phyloP scores from a whole-genome alignment of 768 basidiomycete species.

The Tulasnella sp. region DNA sequence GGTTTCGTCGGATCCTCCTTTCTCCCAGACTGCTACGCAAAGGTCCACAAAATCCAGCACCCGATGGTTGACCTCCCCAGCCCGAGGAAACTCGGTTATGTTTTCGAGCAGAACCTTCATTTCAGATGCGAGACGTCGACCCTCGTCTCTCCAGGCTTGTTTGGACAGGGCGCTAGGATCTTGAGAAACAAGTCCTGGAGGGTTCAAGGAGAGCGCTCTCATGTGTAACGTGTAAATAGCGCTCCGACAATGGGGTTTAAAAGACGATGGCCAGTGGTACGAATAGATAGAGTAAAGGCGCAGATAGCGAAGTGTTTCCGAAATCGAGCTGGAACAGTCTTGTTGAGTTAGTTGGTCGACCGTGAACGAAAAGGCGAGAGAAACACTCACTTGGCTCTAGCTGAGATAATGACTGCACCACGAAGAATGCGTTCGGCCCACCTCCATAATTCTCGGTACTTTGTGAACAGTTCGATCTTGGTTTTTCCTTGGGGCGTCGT shows the following conservation, averaged over 20 bases:
- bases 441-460: constrained; percentile 73
- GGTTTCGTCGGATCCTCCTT: constrained; percentile 48
- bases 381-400: constrained; percentile 21
- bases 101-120: constrained; percentile 56
- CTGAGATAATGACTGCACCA: constrained; percentile 58
- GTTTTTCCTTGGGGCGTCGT: constrained; percentile 18
- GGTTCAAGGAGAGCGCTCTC: constrained; percentile 47
- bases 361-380: neutral
- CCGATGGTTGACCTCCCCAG: constrained; percentile 63
- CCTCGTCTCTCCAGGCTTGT: constrained; percentile 49
- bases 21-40: constrained; percentile 73
- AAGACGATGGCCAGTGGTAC: constrained; percentile 64
- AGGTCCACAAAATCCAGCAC: constrained; percentile 79
- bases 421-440: constrained; percentile 77
- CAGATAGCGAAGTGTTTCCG: constrained; percentile 20
- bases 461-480: constrained; percentile 46
- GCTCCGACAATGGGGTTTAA: constrained; percentile 65
- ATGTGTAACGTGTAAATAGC: constrained; percentile 60
- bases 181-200: constrained; percentile 10
- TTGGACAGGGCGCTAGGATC: constrained; percentile 3
- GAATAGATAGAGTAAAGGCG: constrained; percentile 26
- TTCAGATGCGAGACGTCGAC: constrained; percentile 55
- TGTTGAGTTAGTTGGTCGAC: neutral
- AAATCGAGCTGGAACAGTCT: constrained; percentile 10
- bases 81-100: constrained; percentile 66